phyloP scores from a whole-genome alignment of 495 filamentous ascomycete species.

The Xylaria telfairii region DNA sequence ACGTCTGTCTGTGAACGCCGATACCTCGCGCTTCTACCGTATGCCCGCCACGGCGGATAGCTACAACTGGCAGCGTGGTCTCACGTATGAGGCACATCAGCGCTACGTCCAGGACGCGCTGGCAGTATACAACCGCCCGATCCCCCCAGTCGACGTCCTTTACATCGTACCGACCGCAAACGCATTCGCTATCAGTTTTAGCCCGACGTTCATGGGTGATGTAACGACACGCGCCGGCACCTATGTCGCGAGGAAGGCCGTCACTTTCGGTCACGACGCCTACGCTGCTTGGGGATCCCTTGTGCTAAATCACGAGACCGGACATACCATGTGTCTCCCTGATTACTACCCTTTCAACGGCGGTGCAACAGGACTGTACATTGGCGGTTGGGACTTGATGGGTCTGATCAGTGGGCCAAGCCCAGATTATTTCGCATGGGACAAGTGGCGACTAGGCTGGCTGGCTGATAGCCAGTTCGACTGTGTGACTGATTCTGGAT shows the following conservation, averaged over 20 bases:
- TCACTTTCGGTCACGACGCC: conserved; percentile 39
- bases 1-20: conserved; percentile 33
- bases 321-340: conserved; percentile 43
- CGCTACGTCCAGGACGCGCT: conserved; percentile 42
- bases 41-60: conserved; percentile 33
- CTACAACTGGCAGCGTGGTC: conserved; percentile 37
- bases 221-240: conserved; percentile 35
- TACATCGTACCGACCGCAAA: conserved; percentile 40
- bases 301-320: conserved; percentile 42
- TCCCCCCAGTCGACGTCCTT: conserved; percentile 35
- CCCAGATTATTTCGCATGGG: conserved; percentile 45
- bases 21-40: conserved; percentile 41
- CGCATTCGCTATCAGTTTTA: conserved; percentile 36
- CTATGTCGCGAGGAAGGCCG: conserved; percentile 35
- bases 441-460: conserved; percentile 45
- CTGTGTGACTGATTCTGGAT: conserved; percentile 29
- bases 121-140: conserved; percentile 30
- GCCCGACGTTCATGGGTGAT: conserved; percentile 38
- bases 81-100: conserved; percentile 33
- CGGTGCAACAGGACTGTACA: conserved; percentile 35
- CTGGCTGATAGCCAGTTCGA: conserved; percentile 37
- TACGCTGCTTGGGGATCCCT: conserved; percentile 37
- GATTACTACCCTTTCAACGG: conserved; percentile 40
- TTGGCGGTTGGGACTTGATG: conserved; percentile 46
- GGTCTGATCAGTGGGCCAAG: conserved; percentile 42